Conservation (phyloP, 257 asterid species). For the Lycium ferocissimum region DNA sequence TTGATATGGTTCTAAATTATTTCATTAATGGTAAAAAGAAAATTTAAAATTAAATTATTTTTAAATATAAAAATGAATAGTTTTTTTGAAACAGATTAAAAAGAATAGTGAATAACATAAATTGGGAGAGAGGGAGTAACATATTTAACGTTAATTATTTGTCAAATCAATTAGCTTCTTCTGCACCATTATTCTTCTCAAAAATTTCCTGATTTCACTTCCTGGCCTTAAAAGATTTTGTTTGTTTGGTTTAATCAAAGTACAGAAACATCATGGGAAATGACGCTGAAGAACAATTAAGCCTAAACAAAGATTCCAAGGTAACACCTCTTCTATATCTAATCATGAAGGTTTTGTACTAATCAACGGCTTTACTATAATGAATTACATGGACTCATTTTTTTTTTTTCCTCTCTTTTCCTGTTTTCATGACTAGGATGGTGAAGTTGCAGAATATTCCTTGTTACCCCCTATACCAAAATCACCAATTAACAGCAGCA, state of each 20-base stretch:
- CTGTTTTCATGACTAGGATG: slow-evolving; percentile 38
- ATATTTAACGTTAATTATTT: neutral
- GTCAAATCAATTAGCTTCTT: neutral
- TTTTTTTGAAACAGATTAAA: too few species aligned
- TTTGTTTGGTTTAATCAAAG: neutral
- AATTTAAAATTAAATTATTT: too few species aligned
- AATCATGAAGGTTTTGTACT: slow-evolving; percentile 1
- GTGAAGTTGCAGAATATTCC: slow-evolving; percentile 52
- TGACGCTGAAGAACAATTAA: slow-evolving; percentile 42
- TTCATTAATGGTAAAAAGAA: too few species aligned
- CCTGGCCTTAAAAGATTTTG: neutral
- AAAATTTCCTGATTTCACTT: slow-evolving; percentile 17
- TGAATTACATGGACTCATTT: neutral
- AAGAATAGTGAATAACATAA: too few species aligned
- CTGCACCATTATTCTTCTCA: slow-evolving; percentile 5
- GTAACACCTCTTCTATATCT: slow-evolving; percentile 37
- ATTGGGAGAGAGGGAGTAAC: too few species aligned
- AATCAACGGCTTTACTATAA: neutral
- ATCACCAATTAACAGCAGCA: slow-evolving; percentile 58
- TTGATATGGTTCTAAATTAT: too few species aligned
- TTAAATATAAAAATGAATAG: too few species aligned
- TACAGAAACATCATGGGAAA: slow-evolving; percentile 48
- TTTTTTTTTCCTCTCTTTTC: neutral
- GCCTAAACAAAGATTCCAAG: slow-evolving; percentile 46
- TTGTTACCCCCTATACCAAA: slow-evolving; percentile 41